These are phyloP conservation scores for Neopestalotiopsis sp. DNA, from an alignment of 2,329 filamentous ascomycete species.

Conservation along the genomic window DNA sequence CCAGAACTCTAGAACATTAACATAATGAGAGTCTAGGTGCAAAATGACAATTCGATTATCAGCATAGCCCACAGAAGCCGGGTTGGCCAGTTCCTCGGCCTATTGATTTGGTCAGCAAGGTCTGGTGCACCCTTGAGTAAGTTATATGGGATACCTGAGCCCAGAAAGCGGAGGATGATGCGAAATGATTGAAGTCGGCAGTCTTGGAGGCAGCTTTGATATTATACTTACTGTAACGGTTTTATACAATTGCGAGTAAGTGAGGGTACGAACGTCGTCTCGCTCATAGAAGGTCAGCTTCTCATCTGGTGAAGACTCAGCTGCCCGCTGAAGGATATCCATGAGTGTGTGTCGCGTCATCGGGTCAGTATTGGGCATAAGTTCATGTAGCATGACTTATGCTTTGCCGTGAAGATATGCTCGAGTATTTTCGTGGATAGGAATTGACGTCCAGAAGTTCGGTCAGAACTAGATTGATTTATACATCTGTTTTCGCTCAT, in stretches of 20 bases:
- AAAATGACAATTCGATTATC: conserved; percentile 3
- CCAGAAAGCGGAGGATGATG: not conserved
- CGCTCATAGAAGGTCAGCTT: not conserved
- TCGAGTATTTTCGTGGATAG: not conserved
- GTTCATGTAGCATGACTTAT: not conserved
- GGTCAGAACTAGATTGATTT: not conserved
- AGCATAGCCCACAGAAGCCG: not conserved
- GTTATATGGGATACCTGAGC: not conserved
- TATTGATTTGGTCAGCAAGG: not conserved
- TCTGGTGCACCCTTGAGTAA: not conserved
- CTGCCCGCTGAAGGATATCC: conserved; percentile 2
- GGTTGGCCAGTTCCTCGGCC: not conserved
- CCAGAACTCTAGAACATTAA: conserved; percentile 22
- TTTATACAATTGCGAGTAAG: not conserved
- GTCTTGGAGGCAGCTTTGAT: not conserved
- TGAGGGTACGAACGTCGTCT: not conserved
- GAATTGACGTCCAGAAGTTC: not conserved
- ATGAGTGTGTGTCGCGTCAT: not conserved
- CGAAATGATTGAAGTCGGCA: too few species aligned
- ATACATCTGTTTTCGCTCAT: not conserved
- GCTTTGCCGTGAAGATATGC: not conserved
- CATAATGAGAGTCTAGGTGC: conserved; percentile 18
- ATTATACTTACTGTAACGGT: not conserved
- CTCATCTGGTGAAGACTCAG: not conserved
- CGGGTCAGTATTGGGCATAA: not conserved